Base-by-base conservation (phyloP, 1,284 basidiomycete genomes). In the Sanguinoderma infundibulare region DNA sequence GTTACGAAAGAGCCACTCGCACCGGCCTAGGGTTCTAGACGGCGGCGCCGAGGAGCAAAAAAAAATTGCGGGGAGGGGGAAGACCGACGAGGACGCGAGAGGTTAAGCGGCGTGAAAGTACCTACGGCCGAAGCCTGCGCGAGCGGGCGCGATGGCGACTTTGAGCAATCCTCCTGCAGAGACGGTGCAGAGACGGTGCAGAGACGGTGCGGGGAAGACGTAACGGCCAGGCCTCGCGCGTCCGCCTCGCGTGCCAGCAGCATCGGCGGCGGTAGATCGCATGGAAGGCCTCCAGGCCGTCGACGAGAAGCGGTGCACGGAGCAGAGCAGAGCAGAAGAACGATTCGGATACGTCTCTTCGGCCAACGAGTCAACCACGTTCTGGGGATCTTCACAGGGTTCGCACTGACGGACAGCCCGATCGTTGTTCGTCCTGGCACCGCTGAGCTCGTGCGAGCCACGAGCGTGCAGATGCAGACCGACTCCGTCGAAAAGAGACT, bases 211-310 rank as follows among this genome's bases (percentile, higher is more conserved):
- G 24, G 22, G 40, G 40, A 44, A 24, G 12, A n/a, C n/a, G n/a
- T n/a, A n/a, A n/a, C n/a, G n/a, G n/a, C n/a, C n/a, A n/a, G n/a
- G n/a, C n/a, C n/a, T n/a, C n/a, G n/a, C n/a, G 42, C 15, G 34
- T 4, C 8, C 24, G 14, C 15, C 38, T 6, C 7, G 7, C 5
- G 22, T 22, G 20, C 36, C 36, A 24, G 20, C 12, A 39, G 28
- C 36, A 26, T 20, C 42, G 46, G 58, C 58, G 64, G 60, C 55
- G 53, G 60, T 34, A 55, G 63, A 65, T 62, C 63, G 63, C 60
- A 62, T 36, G 58, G 64, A 65, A 65, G n/a, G 60, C 26, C 17
- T 49, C 28, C 46, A 7, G 34, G n/a, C n/a, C 34, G 34, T 35
- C 7, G 34, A 35, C 6, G 34, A 35, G 14, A n/a, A n/a, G n/a